Percentiles rank a stretch among this genome's conserved stretches.
Conservation (phyloP, 1,284 basidiomycete genomes). For the Sparassis latifolia region DNA sequence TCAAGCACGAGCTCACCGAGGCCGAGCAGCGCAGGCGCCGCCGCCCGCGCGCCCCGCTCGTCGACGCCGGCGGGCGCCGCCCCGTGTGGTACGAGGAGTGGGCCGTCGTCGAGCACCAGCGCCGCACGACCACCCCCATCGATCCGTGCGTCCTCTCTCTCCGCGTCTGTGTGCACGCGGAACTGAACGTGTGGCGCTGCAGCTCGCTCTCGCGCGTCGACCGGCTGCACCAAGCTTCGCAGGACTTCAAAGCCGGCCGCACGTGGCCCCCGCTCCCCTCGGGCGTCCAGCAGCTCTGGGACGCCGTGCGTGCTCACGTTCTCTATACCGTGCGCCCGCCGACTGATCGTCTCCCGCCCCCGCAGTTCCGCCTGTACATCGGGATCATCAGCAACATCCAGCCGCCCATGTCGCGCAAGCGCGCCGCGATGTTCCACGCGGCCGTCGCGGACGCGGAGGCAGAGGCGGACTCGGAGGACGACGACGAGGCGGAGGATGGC, state of each 20-base stretch:
- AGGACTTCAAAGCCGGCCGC: slow-evolving; percentile 49
- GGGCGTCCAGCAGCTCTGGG: slow-evolving; percentile 49
- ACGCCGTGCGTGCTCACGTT: slow-evolving; percentile 38
- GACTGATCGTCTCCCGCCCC: neutral
- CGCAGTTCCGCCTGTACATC: slow-evolving; percentile 45
- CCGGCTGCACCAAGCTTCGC: slow-evolving; percentile 47
- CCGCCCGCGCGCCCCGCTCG: slow-evolving; percentile 16
- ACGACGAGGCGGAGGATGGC: slow-evolving; percentile 7
- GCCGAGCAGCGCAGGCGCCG: slow-evolving; percentile 41
- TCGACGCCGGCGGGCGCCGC: slow-evolving; percentile 21
- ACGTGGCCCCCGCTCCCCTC: slow-evolving; percentile 40
- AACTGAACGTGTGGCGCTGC: neutral
- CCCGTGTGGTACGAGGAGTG: slow-evolving; percentile 61
- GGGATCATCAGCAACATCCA: slow-evolving; percentile 39
- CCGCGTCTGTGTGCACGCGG: neutral
- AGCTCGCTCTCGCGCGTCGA: slow-evolving; percentile 41
- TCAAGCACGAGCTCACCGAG: slow-evolving; percentile 38
- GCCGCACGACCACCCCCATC: slow-evolving; percentile 22
- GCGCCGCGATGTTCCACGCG: slow-evolving; percentile 8
- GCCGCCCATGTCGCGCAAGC: slow-evolving; percentile 19
- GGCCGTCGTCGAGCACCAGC: slow-evolving; percentile 46
- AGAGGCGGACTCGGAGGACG: slow-evolving; percentile 24
- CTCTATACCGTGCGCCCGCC: neutral
- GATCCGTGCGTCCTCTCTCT: slow-evolving; percentile 37
- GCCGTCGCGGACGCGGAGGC: slow-evolving; percentile 27